These are phyloP conservation scores for Trametes maxima DNA, from an alignment of 768 basidiomycete genomes.

Conservation along the genomic window DNA sequence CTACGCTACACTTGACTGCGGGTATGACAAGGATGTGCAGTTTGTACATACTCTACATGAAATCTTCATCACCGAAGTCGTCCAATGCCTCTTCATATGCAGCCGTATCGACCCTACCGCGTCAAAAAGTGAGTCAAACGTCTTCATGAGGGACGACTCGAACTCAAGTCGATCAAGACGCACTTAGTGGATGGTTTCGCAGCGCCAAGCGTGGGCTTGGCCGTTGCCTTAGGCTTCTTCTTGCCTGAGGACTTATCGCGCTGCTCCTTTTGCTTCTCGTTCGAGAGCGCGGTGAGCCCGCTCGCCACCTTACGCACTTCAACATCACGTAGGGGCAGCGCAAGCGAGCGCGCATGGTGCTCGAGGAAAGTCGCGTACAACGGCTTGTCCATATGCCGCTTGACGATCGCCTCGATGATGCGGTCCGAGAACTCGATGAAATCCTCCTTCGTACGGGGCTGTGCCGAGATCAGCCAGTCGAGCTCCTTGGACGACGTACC, in stretches of 20 bases:
- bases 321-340: conserved; percentile 79
- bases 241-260: conserved; percentile 85
- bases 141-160: no score
- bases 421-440: conserved; percentile 72
- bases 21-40: conserved; percentile 6
- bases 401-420: conserved; percentile 75
- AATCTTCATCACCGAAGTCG: conserved; percentile 86
- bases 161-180: conserved; percentile 25
- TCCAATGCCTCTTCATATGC: conserved; percentile 89
- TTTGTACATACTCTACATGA: conserved; percentile 66
- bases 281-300: conserved; percentile 82
- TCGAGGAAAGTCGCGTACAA: conserved; percentile 85
- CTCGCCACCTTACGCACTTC: conserved; percentile 91
- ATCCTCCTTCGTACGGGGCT: conserved; percentile 89
- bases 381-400: conserved; percentile 79
- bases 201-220: conserved; percentile 78
- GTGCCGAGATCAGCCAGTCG: conserved; percentile 70
- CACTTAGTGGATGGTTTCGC: conserved; percentile 69
- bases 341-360: conserved; percentile 75
- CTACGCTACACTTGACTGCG: conserved; percentile 16
- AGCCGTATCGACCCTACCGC: conserved; percentile 69
- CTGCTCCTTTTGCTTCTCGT: conserved; percentile 93
- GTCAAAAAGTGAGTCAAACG: background rate
- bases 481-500: conserved; percentile 71
- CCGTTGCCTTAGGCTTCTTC: conserved; percentile 76